phyloP scores from a whole-genome alignment of 306 rosid species.

The Acacia melanoxylon region DNA sequence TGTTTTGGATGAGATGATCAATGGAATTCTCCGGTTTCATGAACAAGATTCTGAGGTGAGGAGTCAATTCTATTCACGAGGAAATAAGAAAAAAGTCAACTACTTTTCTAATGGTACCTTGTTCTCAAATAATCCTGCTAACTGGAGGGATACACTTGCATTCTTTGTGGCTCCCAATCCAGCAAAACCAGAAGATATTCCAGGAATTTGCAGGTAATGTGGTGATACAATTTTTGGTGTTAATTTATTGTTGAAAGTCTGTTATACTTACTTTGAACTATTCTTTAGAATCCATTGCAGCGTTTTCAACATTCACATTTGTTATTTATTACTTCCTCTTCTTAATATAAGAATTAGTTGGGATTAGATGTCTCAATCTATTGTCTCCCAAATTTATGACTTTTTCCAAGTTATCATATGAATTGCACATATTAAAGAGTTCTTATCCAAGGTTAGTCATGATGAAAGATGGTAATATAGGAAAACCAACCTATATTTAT shows the following conservation, averaged over 20 bases:
- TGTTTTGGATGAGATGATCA: constrained; percentile 32
- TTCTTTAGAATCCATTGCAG: background rate
- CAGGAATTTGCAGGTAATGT: constrained; percentile 33
- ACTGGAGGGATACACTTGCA: constrained; percentile 54
- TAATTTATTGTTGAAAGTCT: too few relatives aligned
- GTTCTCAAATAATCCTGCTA: constrained; percentile 25
- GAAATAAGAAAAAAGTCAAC: background rate
- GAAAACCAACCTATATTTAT: too few relatives aligned
- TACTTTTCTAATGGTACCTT: constrained; percentile 42
- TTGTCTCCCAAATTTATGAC: too few relatives aligned
- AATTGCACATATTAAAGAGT: too few relatives aligned
- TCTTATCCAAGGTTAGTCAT: too few relatives aligned
- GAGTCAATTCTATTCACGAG: constrained; percentile 16
- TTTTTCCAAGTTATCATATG: too few relatives aligned
- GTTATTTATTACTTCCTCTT: background rate
- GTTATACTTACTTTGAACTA: too few relatives aligned
- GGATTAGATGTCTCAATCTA: too few relatives aligned
- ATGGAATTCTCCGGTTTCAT: constrained; percentile 35
- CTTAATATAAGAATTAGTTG: too few relatives aligned
- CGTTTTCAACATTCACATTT: background rate
- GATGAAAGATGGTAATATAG: too few relatives aligned
- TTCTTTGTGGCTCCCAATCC: constrained; percentile 37
- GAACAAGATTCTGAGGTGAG: constrained; percentile 38
- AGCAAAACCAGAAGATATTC: constrained; percentile 38
- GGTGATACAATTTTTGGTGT: background rate